Base-by-base conservation (phyloP, 192 early-diverging fungal species). In the Coemansia sp. region DNA sequence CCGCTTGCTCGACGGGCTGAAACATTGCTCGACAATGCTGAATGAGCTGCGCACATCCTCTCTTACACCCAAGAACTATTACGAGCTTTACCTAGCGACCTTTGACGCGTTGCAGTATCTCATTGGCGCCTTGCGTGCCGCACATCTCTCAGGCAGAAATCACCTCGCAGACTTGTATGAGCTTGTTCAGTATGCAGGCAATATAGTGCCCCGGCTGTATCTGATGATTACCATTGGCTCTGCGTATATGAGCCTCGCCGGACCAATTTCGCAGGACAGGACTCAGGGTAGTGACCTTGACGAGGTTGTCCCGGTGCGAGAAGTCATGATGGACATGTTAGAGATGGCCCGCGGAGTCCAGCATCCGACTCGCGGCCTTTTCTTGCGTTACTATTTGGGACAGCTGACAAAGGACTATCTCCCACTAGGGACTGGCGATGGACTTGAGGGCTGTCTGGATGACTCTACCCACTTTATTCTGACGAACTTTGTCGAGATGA, bases 401-500 rank as follows among this genome's bases (percentile, higher is more conserved):
- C 91, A 90, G 32, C 93, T 98, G 89, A 97, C 95, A 27, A 88
- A 95, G 64, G 96, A 99, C 73, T 93, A 90, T 68, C 86, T 99
- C 59, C 97, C 97, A 0, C 85, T 93, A 51, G 90, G 90, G 19
- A 50, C 30, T 19, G 23, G 50, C 51, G 69, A 75, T 36, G 69
- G 67, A 3, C 66, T 90, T 4, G 89, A 90, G 67, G 96, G 95
- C 59, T 92, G 89, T 59, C 85, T 97, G 54, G 76, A 88, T 59
- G 95, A 98, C 75, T 94, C 95, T 4, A 96, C 97, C 65, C 88
- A 92, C 46, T 99, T 99, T 69, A 96, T 94, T 63, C 78, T 99
- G 36, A 95, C 92, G 51, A 98, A 99, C 71, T 98, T 98, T 84
- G 92, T 95, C 33, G 98, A 99, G 84, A 99, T 97, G 95, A 99